These are phyloP conservation scores for Aquilaria yunnanensis DNA, from an alignment of 345 rosid species.

Conservation along the genomic window DNA sequence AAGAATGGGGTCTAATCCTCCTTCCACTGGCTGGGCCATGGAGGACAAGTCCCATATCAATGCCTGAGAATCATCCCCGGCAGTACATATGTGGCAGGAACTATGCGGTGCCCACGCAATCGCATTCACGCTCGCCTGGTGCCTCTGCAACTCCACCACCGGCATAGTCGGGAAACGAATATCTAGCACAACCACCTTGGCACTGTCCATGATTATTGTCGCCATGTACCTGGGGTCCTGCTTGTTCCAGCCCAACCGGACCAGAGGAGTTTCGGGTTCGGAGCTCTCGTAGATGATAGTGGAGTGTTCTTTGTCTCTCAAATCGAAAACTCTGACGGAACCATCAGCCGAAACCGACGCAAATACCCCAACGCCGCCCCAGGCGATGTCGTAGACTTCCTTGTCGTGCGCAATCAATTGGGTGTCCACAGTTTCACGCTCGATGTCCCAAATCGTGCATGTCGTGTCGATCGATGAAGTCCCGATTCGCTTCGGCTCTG, in stretches of 20 bases:
- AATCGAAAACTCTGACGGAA: constrained; percentile 81
- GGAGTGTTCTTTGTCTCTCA: constrained; percentile 88
- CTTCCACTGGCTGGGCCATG: constrained; percentile 94
- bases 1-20: constrained; percentile 90
- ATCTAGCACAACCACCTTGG: constrained; percentile 88
- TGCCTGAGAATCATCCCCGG: constrained; percentile 96
- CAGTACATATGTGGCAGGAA: constrained; percentile 93
- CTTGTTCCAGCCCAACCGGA: constrained; percentile 95
- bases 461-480: constrained; percentile 91
- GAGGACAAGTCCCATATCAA: constrained; percentile 95
- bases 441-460: constrained; percentile 95
- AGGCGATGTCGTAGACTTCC: constrained; percentile 95
- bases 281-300: constrained; percentile 92
- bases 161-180: constrained; percentile 93
- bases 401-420: constrained; percentile 97
- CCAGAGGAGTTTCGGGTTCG: constrained; percentile 87
- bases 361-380: constrained; percentile 95
- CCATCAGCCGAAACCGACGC: constrained; percentile 96
- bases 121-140: constrained; percentile 85
- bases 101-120: constrained; percentile 99
- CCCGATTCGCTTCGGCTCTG: constrained; percentile 86
- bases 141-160: constrained; percentile 89
- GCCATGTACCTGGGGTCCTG: constrained; percentile 99
- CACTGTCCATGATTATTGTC: constrained; percentile 88
- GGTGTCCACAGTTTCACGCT: constrained; percentile 81